phyloP scores from a whole-genome alignment of 257 asterid genomes.

The Rehmannia glutinosa region DNA sequence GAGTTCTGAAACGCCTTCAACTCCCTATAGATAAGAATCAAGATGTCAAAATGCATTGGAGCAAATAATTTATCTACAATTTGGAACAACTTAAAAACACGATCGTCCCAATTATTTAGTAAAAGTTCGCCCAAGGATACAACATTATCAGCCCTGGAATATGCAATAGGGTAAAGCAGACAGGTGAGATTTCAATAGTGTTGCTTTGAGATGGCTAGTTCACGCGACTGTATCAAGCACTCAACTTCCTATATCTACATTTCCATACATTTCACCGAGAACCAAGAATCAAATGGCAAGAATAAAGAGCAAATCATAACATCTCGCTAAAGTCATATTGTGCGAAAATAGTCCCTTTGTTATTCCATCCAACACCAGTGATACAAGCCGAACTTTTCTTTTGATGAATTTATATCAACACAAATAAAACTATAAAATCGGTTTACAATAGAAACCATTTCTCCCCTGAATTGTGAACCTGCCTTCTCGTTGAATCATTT shows the following conservation, averaged over 20 bases:
- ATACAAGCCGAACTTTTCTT: no score
- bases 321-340: not conserved
- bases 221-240: not conserved
- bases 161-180: not conserved
- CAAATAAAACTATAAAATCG: not conserved
- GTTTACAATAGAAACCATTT: not conserved
- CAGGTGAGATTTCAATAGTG: not conserved
- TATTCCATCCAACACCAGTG: not conserved
- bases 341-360: not conserved
- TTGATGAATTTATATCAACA: no score
- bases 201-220: not conserved
- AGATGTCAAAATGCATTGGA: not conserved
- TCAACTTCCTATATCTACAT: not conserved
- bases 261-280: not conserved
- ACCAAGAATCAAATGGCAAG: constrained; percentile 12
- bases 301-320: no score
- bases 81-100: not conserved
- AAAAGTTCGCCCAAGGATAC: not conserved
- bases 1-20: constrained; percentile 56
- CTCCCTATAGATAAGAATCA: constrained; percentile 28
- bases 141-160: not conserved
- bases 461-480: not conserved
- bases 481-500: not conserved
- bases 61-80: not conserved
- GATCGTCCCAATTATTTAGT: not conserved